Conservation (phyloP, 23 red algal species). For the Agarophyton chilense region DNA sequence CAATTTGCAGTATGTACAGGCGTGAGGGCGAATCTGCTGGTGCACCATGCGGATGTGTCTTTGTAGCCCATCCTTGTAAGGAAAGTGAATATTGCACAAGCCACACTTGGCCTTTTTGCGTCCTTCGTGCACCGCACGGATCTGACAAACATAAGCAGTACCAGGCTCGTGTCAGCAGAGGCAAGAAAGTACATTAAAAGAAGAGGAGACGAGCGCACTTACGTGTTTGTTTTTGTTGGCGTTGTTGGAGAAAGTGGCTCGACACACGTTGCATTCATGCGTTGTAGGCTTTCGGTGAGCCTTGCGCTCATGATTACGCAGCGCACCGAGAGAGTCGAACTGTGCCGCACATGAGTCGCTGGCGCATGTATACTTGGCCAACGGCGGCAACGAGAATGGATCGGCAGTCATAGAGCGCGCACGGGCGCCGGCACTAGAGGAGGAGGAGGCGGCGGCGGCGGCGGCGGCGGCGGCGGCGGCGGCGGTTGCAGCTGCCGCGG, state of each 20-base stretch:
- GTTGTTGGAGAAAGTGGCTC: conserved; percentile 38
- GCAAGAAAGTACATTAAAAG: not conserved
- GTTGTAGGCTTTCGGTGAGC: conserved; percentile 35
- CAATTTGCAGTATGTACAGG: conserved; percentile 33
- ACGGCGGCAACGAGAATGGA: not conserved
- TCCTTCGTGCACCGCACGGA: conserved; percentile 53
- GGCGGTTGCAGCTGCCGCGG: not conserved
- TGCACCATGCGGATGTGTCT: conserved; percentile 60
- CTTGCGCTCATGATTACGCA: conserved; percentile 9
- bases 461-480: not conserved
- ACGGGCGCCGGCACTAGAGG: too few relatives aligned
- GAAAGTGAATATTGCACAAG: conserved; percentile 33
- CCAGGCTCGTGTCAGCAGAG: too few relatives aligned
- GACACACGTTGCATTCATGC: conserved; percentile 32
- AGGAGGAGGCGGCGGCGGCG: too few relatives aligned
- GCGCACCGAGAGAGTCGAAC: conserved; percentile 8
- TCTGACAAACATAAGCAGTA: not conserved
- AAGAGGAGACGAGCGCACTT: not conserved
- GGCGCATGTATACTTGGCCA: not conserved
- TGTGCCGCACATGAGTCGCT: not conserved
- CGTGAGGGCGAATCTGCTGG: conserved; percentile 40
- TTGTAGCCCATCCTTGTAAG: conserved; percentile 58
- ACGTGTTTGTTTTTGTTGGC: conserved; percentile 70
- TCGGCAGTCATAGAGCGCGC: too few relatives aligned
- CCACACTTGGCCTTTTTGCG: conserved; percentile 32